phyloP scores from a whole-genome alignment of 164 flowering plant species.

The Chimonanthus praecox region DNA sequence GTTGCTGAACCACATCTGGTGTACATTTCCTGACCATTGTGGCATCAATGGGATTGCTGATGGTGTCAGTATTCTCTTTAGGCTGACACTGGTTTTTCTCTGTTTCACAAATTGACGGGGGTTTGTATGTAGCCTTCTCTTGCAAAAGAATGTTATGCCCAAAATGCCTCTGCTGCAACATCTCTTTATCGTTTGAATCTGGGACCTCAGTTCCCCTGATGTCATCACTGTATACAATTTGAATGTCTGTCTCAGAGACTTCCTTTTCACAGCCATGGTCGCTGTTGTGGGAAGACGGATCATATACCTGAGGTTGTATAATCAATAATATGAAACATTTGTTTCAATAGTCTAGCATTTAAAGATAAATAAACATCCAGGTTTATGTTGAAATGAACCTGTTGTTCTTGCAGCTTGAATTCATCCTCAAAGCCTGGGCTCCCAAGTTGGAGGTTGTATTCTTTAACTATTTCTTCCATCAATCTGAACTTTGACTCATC shows the following conservation, averaged over 20 bases:
- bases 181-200: slow-evolving; percentile 10
- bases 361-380: not conserved
- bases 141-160: not conserved
- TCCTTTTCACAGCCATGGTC: slow-evolving; percentile 3
- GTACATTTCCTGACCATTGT: slow-evolving; percentile 5
- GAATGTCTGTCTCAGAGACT: not conserved
- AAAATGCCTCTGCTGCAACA: not conserved
- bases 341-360: not conserved
- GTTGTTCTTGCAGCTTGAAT: slow-evolving; percentile 8
- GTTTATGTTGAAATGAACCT: slow-evolving; percentile 4
- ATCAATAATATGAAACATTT: not conserved
- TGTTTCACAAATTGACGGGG: slow-evolving; percentile 4
- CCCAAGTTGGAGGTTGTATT: slow-evolving; percentile 26
- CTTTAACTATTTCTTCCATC: slow-evolving; percentile 53
- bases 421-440: slow-evolving; percentile 38
- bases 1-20: not conserved
- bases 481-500: slow-evolving; percentile 48
- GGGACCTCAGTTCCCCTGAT: slow-evolving; percentile 4
- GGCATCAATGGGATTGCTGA: slow-evolving; percentile 3
- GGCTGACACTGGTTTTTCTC: not conserved
- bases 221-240: slow-evolving; percentile 1
- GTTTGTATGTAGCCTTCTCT: slow-evolving; percentile 9
- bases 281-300: not conserved
- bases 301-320: slow-evolving; percentile 8
- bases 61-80: not conserved